Percentiles rank a stretch among this genome's conserved stretches.
phyloP scores from a whole-genome alignment of 305 asterid genomes.

The Solanum chacoense region DNA sequence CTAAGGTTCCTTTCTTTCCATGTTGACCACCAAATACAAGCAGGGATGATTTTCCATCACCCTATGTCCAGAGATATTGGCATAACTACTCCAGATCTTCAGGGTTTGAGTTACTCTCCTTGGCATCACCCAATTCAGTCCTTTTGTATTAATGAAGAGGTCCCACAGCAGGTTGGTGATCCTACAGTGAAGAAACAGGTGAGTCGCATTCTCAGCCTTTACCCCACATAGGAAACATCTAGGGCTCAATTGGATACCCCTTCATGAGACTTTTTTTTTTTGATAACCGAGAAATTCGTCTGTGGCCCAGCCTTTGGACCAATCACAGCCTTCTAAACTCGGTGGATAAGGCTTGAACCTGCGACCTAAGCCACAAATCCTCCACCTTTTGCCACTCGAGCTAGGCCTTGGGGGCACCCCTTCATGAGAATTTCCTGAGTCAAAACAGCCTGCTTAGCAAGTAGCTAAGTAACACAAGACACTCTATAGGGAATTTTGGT shows the following conservation, averaged over 20 bases:
- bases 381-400: neutral
- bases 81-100: neutral
- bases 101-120: neutral
- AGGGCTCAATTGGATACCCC: neutral
- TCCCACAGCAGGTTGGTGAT: neutral
- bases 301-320: neutral
- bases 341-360: neutral
- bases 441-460: neutral
- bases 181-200: neutral
- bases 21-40: neutral
- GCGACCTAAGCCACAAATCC: neutral
- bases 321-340: neutral
- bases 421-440: neutral
- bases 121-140: neutral
- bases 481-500: neutral
- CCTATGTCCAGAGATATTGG: neutral
- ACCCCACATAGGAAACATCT: neutral
- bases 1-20: neutral
- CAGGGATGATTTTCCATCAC: neutral
- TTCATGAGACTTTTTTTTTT: neutral
- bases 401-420: neutral
- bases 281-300: neutral
- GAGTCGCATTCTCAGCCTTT: neutral
- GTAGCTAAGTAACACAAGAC: neutral
- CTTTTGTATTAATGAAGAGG: neutral